Evolutionary conservation across 805 yeast genomes (phyloP).

Genomic region (Danielozyma ontarioensis): DNA sequence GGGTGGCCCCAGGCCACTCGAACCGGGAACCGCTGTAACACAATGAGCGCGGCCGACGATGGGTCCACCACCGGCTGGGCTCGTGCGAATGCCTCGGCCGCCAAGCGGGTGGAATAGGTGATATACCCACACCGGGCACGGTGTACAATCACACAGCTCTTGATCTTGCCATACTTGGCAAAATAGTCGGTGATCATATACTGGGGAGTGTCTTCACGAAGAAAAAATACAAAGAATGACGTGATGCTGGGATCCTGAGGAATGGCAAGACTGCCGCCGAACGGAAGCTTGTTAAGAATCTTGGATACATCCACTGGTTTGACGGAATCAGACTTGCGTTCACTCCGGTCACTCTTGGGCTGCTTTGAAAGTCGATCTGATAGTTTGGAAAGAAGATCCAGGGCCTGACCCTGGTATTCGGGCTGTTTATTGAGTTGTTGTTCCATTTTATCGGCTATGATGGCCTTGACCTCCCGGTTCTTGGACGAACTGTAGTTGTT

Average conservation of each 20-base stretch:
- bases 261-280: conserved; percentile 48
- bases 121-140: conserved; percentile 61
- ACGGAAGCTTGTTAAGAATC: conserved; percentile 58
- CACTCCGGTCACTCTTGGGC: conserved; percentile 4
- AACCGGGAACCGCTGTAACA: conserved; percentile 37
- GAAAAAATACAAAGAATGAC: conserved; percentile 72
- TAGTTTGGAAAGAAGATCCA: conserved; percentile 46
- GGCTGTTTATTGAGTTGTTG: conserved; percentile 37
- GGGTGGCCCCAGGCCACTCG: conserved; percentile 55
- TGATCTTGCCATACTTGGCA: conserved; percentile 40
- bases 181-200: conserved; percentile 52
- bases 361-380: conserved; percentile 24
- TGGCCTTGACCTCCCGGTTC: conserved; percentile 34
- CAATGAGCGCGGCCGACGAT: conserved; percentile 29
- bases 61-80: conserved; percentile 20
- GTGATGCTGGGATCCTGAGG: conserved; percentile 39
- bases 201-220: conserved; percentile 62
- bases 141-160: conserved; percentile 48
- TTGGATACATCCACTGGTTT: conserved; percentile 45
- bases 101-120: conserved; percentile 41
- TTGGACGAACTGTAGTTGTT: conserved; percentile 10
- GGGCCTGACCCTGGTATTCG: conserved; percentile 30
- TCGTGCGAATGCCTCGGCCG: conserved; percentile 45
- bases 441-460: conserved; percentile 44
- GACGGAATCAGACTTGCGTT: conserved; percentile 11